Conservation (phyloP, 441 rosid species). For the Arabidopsis lyrata region DNA sequence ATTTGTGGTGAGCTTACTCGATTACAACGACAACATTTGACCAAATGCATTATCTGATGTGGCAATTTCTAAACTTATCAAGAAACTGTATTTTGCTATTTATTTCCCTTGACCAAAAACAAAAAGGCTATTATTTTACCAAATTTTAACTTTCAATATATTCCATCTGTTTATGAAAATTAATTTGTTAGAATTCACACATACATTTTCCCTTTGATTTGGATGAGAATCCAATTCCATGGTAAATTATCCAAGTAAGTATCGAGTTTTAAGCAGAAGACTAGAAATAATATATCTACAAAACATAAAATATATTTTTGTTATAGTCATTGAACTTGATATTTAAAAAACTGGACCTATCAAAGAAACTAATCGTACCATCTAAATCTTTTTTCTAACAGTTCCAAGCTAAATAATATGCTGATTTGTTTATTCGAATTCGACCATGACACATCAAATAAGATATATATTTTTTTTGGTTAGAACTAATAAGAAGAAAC, state of each 20-base stretch:
- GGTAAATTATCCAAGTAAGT: background rate
- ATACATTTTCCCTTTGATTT: too few species aligned
- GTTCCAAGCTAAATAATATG: background rate
- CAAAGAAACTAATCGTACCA: background rate
- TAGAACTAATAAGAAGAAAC: background rate
- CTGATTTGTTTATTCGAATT: background rate
- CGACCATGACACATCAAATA: background rate
- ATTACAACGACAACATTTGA: constrained; percentile 12
- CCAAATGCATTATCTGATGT: constrained; percentile 21
- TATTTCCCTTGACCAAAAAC: background rate
- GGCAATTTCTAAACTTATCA: background rate
- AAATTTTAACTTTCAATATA: background rate
- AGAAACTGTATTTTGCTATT: background rate
- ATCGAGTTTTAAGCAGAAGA: too few species aligned
- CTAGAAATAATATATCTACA: too few species aligned
- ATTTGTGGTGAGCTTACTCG: constrained; percentile 20
- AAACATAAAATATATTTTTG: background rate
- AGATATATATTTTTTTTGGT: background rate
- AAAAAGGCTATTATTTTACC: background rate
- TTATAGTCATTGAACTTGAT: background rate
- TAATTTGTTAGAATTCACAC: background rate
- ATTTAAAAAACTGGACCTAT: background rate
- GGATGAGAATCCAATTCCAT: background rate
- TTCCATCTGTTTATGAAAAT: background rate
- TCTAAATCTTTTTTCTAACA: background rate